Evolutionary conservation across 371 early-diverging fungal genomes (phyloP), one percentile per base, ranked within the genome.

Genomic region (Mucor velutinosus): DNA sequence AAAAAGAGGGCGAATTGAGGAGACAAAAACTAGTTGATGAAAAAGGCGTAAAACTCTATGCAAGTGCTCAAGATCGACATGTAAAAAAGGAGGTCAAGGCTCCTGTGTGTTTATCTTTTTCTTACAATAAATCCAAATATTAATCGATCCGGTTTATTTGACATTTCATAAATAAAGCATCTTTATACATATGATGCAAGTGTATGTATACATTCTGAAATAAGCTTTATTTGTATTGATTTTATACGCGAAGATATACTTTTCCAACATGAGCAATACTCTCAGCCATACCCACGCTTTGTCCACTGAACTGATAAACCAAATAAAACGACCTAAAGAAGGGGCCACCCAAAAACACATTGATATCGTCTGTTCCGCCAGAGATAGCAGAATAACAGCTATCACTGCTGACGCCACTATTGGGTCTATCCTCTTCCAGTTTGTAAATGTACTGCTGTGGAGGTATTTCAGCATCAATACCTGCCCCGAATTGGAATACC

Each of bases 321-420:
- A 78, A 49, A 49, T 78, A 78, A 62, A 73, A 78, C 0, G 78
- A 75, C 17, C 69, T 62, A 56, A 78, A 78, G 37, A 78, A 78
- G 1, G 78, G 78, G 0, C 78, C 78, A n/a, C 78, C 78, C 10
- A 78, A 32, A 19, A 69, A 66, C 5, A 78, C 59, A 17, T 68
- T 66, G 10, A 65, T 14, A n/a, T 33, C 45, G 15, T 73, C 73
- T 29, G 41, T n/a, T 25, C 69, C 62, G n/a, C 56, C 65, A 11
- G 60, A 62, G 32, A 78, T 73, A 7, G 73, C 62, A 7, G 78
- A 66, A 29, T 72, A 74, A 21, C 78, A 78, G 1, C 35, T 41
- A 19, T 55, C 33, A n/a, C 17, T 10, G 17, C 27, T 11, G 7
- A 30, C 14, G 10, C 12, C 2, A 3, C 30, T 23, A 30, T 30